Evolutionary conservation across 345 rosid genomes (phyloP).

Genomic region (Hirschfeldia incana): DNA sequence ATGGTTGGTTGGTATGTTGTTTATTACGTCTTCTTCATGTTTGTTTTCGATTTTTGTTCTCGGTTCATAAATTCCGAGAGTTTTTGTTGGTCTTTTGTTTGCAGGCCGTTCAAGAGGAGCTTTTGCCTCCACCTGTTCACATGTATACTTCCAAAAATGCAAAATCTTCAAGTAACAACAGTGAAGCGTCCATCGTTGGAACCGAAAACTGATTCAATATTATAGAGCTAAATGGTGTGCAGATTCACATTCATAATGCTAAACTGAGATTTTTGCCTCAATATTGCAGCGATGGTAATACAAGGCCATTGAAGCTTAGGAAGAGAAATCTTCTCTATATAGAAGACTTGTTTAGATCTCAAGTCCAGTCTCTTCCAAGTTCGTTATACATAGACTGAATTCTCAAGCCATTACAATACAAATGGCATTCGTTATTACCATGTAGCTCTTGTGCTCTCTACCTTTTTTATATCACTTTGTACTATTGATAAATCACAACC

Average conservation of each 20-base stretch:
- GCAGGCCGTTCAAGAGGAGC: constrained; percentile 76
- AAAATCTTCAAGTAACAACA: constrained; percentile 40
- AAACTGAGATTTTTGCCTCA: background rate
- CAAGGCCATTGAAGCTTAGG: background rate
- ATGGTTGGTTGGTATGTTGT: constrained; percentile 89
- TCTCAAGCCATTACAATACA: background rate
- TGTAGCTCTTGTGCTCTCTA: background rate
- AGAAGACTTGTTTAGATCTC: background rate
- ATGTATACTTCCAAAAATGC: constrained; percentile 49
- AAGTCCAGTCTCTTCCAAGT: background rate
- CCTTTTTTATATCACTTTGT: background rate
- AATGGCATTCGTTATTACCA: background rate
- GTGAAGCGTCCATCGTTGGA: constrained; percentile 24
- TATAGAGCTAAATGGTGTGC: constrained; percentile 22
- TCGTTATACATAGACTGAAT: background rate
- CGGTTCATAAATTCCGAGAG: background rate
- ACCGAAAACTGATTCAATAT: constrained; percentile 39
- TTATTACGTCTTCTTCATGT: too few relatives aligned
- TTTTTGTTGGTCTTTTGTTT: background rate
- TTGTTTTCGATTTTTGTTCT: too few relatives aligned
- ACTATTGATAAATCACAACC: background rate
- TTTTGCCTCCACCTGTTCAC: constrained; percentile 78
- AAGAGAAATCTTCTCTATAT: background rate
- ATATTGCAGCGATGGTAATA: background rate
- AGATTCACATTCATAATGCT: background rate